Evolutionary conservation across 2,329 filamentous ascomycete species (phyloP).

Genomic region (Fusarium decemcellulare): DNA sequence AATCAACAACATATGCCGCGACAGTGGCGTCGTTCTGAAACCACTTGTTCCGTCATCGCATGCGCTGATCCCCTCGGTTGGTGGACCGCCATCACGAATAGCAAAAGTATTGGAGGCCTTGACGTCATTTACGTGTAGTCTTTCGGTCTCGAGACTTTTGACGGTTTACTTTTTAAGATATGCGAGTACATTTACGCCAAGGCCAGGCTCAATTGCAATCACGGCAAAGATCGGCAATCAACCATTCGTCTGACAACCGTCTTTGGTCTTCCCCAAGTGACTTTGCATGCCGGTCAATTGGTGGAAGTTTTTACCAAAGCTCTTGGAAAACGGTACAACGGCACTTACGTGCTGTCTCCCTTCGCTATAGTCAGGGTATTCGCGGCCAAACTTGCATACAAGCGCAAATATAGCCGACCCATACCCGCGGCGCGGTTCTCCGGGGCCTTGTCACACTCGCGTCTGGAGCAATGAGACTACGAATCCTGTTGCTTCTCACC

Average conservation of each 20-base stretch:
- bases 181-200: constrained; percentile 5
- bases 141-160: not conserved
- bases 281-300: constrained; percentile 19
- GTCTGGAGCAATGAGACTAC: constrained; percentile 3
- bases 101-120: constrained; percentile 37
- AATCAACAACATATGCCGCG: constrained; percentile 8
- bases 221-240: not conserved
- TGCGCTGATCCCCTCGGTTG: constrained; percentile 29
- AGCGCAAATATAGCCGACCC: constrained; percentile 24
- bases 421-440: constrained; percentile 27
- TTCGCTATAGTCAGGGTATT: constrained; percentile 28
- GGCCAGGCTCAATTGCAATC: not conserved
- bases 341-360: not conserved
- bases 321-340: constrained; percentile 5
- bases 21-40: constrained; percentile 33
- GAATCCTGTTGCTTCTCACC: not conserved
- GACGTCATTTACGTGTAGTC: constrained; percentile 37
- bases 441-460: constrained; percentile 21
- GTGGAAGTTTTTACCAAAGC: constrained; percentile 30
- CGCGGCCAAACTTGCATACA: constrained; percentile 22
- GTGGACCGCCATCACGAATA: constrained; percentile 30
- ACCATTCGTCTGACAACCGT: not conserved
- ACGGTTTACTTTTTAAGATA: not conserved
- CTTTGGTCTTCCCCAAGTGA: constrained; percentile 4
- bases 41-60: constrained; percentile 24